Base-by-base conservation (phyloP, 2,329 filamentous ascomycete genomes). In the Purpureocillium lavendulum region DNA sequence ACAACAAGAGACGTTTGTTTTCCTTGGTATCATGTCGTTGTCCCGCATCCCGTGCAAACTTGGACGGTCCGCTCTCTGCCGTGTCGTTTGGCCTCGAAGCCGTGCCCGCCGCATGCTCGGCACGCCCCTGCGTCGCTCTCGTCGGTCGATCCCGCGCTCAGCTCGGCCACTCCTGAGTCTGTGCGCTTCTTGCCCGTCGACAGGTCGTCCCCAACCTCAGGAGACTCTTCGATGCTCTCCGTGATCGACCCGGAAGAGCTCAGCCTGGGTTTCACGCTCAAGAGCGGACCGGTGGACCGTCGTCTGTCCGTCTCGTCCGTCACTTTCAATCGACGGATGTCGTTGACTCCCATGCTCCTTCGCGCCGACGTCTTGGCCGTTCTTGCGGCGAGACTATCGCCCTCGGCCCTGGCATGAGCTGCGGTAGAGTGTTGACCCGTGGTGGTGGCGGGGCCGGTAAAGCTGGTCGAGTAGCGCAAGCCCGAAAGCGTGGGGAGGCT, bases 401-500 rank as follows among this genome's bases (percentile, higher is more conserved):
- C 47, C 12, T 43, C 47, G 12, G 46, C 37, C 16, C 44, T 48
- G 67, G 64, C 47, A 78, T 75, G 42, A 0, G 43, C 35, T 15
- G 40, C 40, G 16, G 35, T 18, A 34, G 37, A n/a, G 30, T 14
- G 28, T 21, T 21, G 18, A 1, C 10, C 30, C 18, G 31, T 18
- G 18, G 15, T 14, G 13, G 34, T 10, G 8, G 46, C 47, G 3
- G 52, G 48, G 6, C 55, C 33, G 18, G 43, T 53, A 12, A 50
- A 47, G 28, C 44, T 53, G 1, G 46, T 50, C 12, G 54, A 52
- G 38, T 58, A 50, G 39, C 55, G 58, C 12, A 65, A 49, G 1
- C 56, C 54, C 2, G 66, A 54, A 3, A 69, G 58, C 5, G 55
- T 53, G 3, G 66, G 55, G 4, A 69, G 58, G 3, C 50, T 48